Base-by-base conservation (phyloP, 192 early-diverging fungal genomes). In the Backusella morwellensis region DNA sequence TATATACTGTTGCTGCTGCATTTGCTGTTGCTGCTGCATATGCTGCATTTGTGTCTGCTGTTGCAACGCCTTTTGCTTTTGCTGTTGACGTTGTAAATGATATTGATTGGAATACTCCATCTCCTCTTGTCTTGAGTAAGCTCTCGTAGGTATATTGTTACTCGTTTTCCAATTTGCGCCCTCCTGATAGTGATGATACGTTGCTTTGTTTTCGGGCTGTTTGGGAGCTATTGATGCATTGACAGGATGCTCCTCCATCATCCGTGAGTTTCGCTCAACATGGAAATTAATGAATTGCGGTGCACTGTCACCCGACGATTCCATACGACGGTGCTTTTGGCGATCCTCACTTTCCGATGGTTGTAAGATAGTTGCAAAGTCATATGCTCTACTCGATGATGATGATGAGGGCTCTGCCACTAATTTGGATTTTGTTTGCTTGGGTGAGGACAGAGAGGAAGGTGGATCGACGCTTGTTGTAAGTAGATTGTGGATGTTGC, bases 341-440 rank as follows among this genome's bases (percentile, higher is more conserved):
- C 6, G 52, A 21, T 54, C 52, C 19, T 68, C 40, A 0, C 36
- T 59, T 70, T 70, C 50, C 21, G 21, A 63, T 71, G 75, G 56
- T 15, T 78, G 77, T 34, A 74, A 35, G 32, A 78, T 78, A 6
- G 66, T 74, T 2, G 77, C 70, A 40, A 78, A 78, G 41, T 78
- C 67, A 67, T 79, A 59, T 1, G 52, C 52, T 38, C 77, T 40
- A 4, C 19, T 50, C 6, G 19, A n/a, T n/a, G 42, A 44, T n/a
- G 42, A 44, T 44, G 12, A 44, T 11, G 47, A n/a, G 5, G 42
- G 38, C 21, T 15, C 42, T 69, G 29, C 44, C 36, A 14, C 56
- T 36, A 63, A 14, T 69, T 21, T 71, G 8, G n/a, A 26, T 71
- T 15, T 26, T 29, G 19, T 0, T 41, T 26, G 29, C 14, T 40